A percentile compares a stretch with the other conserved stretches of the same genome.
Evolutionary conservation across 306 rosid genomes (phyloP).

Genomic region (Elaeagnus macrophylla): DNA sequence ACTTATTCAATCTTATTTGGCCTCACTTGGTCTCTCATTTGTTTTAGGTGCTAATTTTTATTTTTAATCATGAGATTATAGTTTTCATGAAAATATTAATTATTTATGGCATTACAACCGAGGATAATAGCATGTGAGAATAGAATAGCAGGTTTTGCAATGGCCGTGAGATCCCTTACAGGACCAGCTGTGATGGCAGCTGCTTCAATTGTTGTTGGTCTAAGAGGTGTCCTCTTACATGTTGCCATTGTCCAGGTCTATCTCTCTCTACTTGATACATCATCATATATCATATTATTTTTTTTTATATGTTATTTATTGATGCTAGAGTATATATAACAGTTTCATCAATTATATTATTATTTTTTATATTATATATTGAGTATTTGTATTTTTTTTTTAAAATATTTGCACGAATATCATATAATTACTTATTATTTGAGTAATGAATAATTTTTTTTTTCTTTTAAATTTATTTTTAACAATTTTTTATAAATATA

Average conservation of each 20-base stretch:
- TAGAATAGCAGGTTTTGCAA: slow-evolving; percentile 73
- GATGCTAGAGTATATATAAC: too few relatives aligned
- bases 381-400: too few relatives aligned
- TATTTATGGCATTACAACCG: slow-evolving; percentile 89
- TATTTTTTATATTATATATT: too few relatives aligned
- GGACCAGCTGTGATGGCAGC: slow-evolving; percentile 99
- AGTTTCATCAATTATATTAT: too few relatives aligned
- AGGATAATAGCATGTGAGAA: slow-evolving; percentile 98
- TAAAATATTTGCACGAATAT: too few relatives aligned
- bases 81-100: neutral
- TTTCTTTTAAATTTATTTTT: too few relatives aligned
- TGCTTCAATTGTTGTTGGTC: slow-evolving; percentile 94
- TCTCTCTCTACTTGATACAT: slow-evolving; percentile 1
- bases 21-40: slow-evolving; percentile 77
- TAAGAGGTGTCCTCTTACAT: slow-evolving; percentile 69
- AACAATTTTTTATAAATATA: too few relatives aligned
- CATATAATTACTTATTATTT: too few relatives aligned
- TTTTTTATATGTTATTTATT: too few relatives aligned
- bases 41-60: slow-evolving; percentile 42
- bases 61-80: neutral
- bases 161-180: slow-evolving; percentile 95
- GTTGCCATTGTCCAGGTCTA: slow-evolving; percentile 91
- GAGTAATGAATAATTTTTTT: too few relatives aligned
- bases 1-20: slow-evolving; percentile 82
- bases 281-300: slow-evolving; percentile 30